Percentiles rank a stretch among this genome's conserved stretches.
Evolutionary conservation across 305 asterid species (phyloP).

Genomic region (Solanum hybrid): DNA sequence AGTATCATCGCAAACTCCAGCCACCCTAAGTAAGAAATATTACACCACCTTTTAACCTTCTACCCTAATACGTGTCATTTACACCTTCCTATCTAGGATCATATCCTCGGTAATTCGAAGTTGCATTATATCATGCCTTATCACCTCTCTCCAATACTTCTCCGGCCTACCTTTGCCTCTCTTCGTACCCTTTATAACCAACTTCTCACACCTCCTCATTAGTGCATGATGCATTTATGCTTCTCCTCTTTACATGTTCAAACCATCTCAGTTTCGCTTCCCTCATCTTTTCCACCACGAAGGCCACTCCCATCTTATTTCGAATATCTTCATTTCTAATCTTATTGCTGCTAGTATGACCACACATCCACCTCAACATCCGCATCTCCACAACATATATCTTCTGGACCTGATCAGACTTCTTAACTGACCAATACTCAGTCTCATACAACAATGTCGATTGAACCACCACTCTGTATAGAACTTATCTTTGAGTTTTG

Average conservation of each 20-base stretch:
- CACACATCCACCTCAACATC: not conserved
- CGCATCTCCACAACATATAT: not conserved
- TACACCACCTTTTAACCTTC: not conserved
- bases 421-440: not conserved
- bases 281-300: not conserved
- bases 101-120: not conserved
- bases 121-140: not conserved
- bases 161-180: not conserved
- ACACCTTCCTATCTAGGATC: not conserved
- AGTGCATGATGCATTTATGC: not conserved
- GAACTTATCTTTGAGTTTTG: too few species aligned
- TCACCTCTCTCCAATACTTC: not conserved
- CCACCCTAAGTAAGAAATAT: not conserved
- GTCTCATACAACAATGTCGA: too few species aligned
- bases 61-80: not conserved
- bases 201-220: not conserved
- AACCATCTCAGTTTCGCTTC: not conserved
- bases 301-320: not conserved
- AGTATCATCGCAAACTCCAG: not conserved
- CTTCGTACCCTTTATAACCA: not conserved
- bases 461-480: not conserved
- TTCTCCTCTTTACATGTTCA: not conserved
- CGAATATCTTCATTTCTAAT: too few species aligned
- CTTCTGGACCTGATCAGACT: too few species aligned
- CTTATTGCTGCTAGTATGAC: not conserved